Conservation (phyloP, 2,329 filamentous ascomycete genomes). For the Chalaropsis thielavioides region DNA sequence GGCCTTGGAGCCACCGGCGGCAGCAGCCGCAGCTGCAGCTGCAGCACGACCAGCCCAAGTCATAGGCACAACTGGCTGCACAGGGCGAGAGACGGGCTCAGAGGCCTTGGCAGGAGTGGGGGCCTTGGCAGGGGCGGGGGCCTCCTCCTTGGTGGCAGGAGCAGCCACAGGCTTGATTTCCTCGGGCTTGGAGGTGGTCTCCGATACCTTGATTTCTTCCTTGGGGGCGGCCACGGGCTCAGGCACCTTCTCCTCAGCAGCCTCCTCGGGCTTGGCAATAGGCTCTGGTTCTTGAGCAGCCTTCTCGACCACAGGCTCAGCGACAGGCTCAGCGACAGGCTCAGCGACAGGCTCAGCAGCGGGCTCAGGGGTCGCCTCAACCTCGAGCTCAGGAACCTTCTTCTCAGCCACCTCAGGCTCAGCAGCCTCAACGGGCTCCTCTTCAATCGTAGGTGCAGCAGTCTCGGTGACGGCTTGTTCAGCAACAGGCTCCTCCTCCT, state of each 20-base stretch:
- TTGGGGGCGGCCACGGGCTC: neutral
- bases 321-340: constrained; percentile 22
- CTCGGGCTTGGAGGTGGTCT: constrained; percentile 1
- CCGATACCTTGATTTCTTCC: constrained; percentile 9
- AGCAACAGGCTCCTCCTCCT: constrained; percentile 29
- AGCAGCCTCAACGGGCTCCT: constrained; percentile 23
- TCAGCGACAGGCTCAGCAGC: constrained; percentile 20
- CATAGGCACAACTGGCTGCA: constrained; percentile 45
- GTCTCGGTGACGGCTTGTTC: constrained; percentile 25
- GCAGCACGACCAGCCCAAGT: constrained; percentile 62
- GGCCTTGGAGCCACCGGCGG: constrained; percentile 25
- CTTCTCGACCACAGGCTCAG: constrained; percentile 42
- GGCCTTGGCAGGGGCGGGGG: constrained; percentile 35
- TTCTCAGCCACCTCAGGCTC: constrained; percentile 24
- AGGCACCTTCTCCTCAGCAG: constrained; percentile 26
- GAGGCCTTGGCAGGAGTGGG: constrained; percentile 33
- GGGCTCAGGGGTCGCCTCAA: constrained; percentile 21
- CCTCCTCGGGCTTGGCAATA: constrained; percentile 48
- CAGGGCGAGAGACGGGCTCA: constrained; percentile 37
- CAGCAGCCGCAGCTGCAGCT: constrained; percentile 35
- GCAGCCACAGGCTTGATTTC: constrained; percentile 21
- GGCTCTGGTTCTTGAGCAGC: constrained; percentile 45
- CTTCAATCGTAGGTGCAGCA: constrained; percentile 23
- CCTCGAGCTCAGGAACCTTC: constrained; percentile 27
- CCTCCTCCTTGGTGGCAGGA: constrained; percentile 43